phyloP scores from a whole-genome alignment of 2,329 filamentous ascomycete species.

The Coniochaeta sp. region DNA sequence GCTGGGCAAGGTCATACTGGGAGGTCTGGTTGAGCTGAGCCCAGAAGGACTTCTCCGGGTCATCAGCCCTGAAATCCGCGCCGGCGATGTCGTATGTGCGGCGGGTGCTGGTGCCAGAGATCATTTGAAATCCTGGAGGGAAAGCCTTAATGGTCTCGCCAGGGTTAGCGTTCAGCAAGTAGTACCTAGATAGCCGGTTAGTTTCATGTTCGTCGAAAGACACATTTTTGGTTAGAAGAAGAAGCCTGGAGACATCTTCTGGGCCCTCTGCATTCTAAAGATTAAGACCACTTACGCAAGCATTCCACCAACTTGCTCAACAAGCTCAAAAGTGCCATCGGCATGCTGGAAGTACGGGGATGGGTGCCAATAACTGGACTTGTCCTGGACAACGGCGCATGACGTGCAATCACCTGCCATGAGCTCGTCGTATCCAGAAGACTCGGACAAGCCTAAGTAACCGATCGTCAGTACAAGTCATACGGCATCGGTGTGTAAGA shows the following conservation, averaged over 20 bases:
- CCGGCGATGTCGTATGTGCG: slow-evolving; percentile 65
- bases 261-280: not conserved
- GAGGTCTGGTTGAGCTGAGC: slow-evolving; percentile 49
- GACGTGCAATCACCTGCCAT: slow-evolving; percentile 65
- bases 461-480: not conserved
- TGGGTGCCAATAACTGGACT: slow-evolving; percentile 85
- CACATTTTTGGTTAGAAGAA: not conserved
- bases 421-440: slow-evolving; percentile 51
- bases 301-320: slow-evolving; percentile 74
- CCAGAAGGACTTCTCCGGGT: slow-evolving; percentile 66
- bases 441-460: slow-evolving; percentile 54
- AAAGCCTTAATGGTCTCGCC: slow-evolving; percentile 58
- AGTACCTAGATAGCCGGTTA: slow-evolving; percentile 54
- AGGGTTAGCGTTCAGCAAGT: slow-evolving; percentile 58
- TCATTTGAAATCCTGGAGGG: slow-evolving; percentile 71
- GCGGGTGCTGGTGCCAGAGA: slow-evolving; percentile 64
- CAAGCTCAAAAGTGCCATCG: slow-evolving; percentile 60
- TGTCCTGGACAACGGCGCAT: slow-evolving; percentile 72
- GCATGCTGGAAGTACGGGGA: slow-evolving; percentile 67
- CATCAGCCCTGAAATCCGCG: slow-evolving; percentile 57
- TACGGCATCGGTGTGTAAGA: not conserved
- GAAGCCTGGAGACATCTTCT: not conserved
- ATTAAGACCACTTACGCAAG: slow-evolving; percentile 58
- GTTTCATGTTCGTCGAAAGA: not conserved
- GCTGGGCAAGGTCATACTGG: slow-evolving; percentile 66